Base-by-base conservation (phyloP, 2,329 filamentous ascomycete genomes). In the Hymenoscyphus salicellus region DNA sequence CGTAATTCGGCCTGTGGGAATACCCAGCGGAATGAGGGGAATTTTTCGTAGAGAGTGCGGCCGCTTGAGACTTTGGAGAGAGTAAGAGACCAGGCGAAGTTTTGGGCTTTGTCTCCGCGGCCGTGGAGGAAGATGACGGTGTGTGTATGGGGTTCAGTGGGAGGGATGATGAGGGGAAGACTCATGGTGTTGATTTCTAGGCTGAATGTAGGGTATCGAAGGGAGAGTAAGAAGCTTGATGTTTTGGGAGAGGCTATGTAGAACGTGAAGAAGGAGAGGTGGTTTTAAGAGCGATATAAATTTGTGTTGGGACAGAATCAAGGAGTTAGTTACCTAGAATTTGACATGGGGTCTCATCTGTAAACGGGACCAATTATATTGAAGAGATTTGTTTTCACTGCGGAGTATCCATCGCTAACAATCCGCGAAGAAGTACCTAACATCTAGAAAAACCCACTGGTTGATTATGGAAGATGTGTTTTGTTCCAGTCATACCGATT, bases 31-130 rank as follows among this genome's bases (percentile, higher is more conserved):
- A 65, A 61, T 20, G 58, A 59, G 20, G 62, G 66, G 55, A 66
- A 66, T 28, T 93, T 79, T 26, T 62, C 16, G 14, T n/a, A 26
- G 14, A 58, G n/a, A 14, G 46, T 49, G 23, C 10, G 46, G 23
- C 4, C 8, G 11, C 14, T n/a, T 49, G 46, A 26, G 10, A 43
- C 41, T 16, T 16, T 49, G 5, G 60, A 64, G 41, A 55, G 61
- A 14, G 3, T 6, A n/a, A 63, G 56, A 38, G 61, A 60, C 30
- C 41, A 60, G 52, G 64, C 58, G 55, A 65, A 68, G 16, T 20
- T 58, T 23, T 43, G 23, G 32, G 64, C 66, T 17, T 38, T 66
- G 60, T 64, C 60, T 28, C 59, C 66, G 30, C 63, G 66, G 14
- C 66, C 62, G 33, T 66, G 66, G 14, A 68, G 52, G 36, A 68